A percentile compares a stretch with the other conserved stretches of the same genome.
Evolutionary conservation across 2,329 filamentous ascomycete species (phyloP).

Genomic region (Tolypocladium sp.): DNA sequence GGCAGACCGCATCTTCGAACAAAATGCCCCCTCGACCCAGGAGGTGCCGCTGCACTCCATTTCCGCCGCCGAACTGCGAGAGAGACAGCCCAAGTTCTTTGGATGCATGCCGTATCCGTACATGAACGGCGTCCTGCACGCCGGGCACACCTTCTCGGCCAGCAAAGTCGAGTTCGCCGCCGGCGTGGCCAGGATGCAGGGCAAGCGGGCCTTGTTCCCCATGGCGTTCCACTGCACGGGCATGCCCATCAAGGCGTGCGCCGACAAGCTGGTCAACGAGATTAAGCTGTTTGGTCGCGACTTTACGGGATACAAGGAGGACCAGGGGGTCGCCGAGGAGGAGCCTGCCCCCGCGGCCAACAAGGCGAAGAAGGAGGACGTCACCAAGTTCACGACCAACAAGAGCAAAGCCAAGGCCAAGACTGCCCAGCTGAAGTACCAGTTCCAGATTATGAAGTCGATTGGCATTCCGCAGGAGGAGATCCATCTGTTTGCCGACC

Average conservation of each 20-base stretch:
- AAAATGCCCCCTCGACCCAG: constrained; percentile 68
- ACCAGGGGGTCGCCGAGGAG: constrained; percentile 28
- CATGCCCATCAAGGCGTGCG: constrained; percentile 96
- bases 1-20: constrained; percentile 60
- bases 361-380: constrained; percentile 66
- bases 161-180: constrained; percentile 89
- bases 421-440: constrained; percentile 87
- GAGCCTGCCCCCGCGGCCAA: constrained; percentile 48
- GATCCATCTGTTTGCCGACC: constrained; percentile 87
- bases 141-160: constrained; percentile 85
- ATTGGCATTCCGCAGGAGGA: constrained; percentile 81
- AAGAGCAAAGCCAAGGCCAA: constrained; percentile 90
- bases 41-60: constrained; percentile 72
- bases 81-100: constrained; percentile 85
- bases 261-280: constrained; percentile 88
- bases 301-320: constrained; percentile 68
- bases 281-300: constrained; percentile 80
- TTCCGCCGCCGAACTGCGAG: constrained; percentile 63
- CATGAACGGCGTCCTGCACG: constrained; percentile 84
- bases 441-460: constrained; percentile 90
- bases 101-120: constrained; percentile 50
- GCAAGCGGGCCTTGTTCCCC: constrained; percentile 79
- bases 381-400: constrained; percentile 85
- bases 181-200: constrained; percentile 82
- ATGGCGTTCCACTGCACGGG: constrained; percentile 90